These are phyloP conservation scores for Cystofilobasidium bisporidii DNA, from an alignment of 768 basidiomycete genomes.

Conservation along the genomic window DNA sequence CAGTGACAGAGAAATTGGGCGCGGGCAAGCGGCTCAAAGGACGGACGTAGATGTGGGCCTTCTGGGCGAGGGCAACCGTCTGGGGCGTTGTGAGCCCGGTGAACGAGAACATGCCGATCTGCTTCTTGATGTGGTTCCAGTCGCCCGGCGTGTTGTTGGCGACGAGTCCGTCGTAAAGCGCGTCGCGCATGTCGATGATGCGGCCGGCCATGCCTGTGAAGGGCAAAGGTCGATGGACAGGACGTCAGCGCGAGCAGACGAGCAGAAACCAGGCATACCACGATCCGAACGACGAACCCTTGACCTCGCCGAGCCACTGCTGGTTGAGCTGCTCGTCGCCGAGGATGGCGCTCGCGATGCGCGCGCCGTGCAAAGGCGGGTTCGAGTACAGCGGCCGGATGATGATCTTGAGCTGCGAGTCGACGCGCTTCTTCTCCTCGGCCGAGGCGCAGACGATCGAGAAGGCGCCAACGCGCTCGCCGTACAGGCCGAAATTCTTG, in stretches of 20 bases:
- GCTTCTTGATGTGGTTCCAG: slow-evolving; percentile 89
- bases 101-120: slow-evolving; percentile 49
- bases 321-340: slow-evolving; percentile 61
- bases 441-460: slow-evolving; percentile 49
- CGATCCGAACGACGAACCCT: slow-evolving; percentile 35
- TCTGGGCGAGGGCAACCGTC: slow-evolving; percentile 70
- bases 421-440: slow-evolving; percentile 63
- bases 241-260: too few species aligned
- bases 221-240: too few species aligned
- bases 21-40: not conserved
- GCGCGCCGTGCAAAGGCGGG: slow-evolving; percentile 82
- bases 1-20: not conserved
- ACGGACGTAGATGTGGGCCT: slow-evolving; percentile 83
- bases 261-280: not conserved
- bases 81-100: slow-evolving; percentile 73
- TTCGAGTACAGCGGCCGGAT: slow-evolving; percentile 97
- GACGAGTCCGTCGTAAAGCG: slow-evolving; percentile 59
- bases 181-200: slow-evolving; percentile 85
- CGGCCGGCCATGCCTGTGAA: slow-evolving; percentile 73
- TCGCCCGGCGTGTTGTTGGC: slow-evolving; percentile 69
- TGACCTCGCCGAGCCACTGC: slow-evolving; percentile 87
- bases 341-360: slow-evolving; percentile 75
- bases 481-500: slow-evolving; percentile 98
- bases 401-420: slow-evolving; percentile 89
- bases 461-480: slow-evolving; percentile 96